Evolutionary conservation across 805 yeast species (phyloP).

Genomic region (Lipomyces mesembrius): DNA sequence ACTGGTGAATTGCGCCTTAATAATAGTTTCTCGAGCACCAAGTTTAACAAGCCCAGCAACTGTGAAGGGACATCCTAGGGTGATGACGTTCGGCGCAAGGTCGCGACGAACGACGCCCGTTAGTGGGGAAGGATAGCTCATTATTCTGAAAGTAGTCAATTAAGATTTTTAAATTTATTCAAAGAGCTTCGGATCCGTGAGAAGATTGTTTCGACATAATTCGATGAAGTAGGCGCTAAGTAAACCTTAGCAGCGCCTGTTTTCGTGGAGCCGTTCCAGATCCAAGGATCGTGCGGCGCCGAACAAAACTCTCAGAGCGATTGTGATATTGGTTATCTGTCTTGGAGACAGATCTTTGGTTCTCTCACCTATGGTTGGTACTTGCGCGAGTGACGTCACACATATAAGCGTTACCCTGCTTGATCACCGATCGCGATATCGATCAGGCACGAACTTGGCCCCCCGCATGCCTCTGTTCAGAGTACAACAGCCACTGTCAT

Average conservation of each 20-base stretch:
- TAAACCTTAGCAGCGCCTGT: too few relatives aligned
- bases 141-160: neutral
- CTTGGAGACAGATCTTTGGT: too few relatives aligned
- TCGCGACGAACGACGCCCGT: slow-evolving; percentile 7
- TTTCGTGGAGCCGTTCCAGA: too few relatives aligned
- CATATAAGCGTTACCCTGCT: neutral
- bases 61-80: slow-evolving; percentile 23
- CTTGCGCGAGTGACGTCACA: neutral
- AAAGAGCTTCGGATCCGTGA: too few relatives aligned
- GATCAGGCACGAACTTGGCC: neutral
- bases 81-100: slow-evolving; percentile 7
- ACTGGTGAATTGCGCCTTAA: slow-evolving; percentile 20
- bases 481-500: neutral
- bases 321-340: too few relatives aligned
- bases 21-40: slow-evolving; percentile 26
- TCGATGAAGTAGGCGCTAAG: too few relatives aligned
- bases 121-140: neutral
- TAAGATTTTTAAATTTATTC: too few relatives aligned
- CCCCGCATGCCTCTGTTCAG: neutral
- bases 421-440: neutral
- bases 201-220: too few relatives aligned
- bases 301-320: too few relatives aligned
- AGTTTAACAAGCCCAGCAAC: slow-evolving; percentile 13
- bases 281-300: too few relatives aligned
- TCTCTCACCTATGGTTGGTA: neutral